phyloP scores from a whole-genome alignment of 306 rosid species.

The Corylus americana region DNA sequence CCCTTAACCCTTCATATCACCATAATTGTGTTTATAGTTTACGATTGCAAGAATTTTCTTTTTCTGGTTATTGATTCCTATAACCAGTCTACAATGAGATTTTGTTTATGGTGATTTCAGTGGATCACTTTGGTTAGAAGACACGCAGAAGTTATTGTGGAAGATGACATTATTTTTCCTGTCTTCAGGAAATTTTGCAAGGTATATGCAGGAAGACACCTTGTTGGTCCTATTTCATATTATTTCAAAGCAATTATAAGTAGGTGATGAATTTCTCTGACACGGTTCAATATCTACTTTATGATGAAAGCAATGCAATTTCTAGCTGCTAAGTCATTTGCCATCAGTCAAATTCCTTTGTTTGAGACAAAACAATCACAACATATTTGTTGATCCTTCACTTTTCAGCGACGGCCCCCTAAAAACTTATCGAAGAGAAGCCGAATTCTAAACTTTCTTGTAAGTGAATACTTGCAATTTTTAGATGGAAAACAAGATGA shows the following conservation, averaged over 20 bases:
- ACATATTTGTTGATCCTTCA: background rate
- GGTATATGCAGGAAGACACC: conserved; percentile 23
- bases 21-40: too few species aligned
- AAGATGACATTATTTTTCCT: conserved; percentile 24
- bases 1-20: too few species aligned
- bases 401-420: conserved; percentile 32
- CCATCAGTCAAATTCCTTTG: background rate
- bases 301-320: background rate
- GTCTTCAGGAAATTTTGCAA: conserved; percentile 32
- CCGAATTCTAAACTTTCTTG: conserved; percentile 10
- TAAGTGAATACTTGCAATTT: conserved; percentile 15
- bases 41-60: background rate
- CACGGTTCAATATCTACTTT: background rate
- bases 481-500: background rate
- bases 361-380: background rate
- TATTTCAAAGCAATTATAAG: background rate
- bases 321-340: background rate
- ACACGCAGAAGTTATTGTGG: conserved; percentile 36
- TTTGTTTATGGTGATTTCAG: conserved; percentile 7
- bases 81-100: background rate
- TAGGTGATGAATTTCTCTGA: background rate
- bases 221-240: conserved; percentile 1
- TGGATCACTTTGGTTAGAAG: conserved; percentile 38
- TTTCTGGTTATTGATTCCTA: background rate
- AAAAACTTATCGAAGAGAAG: background rate